Conservation (phyloP, 306 rosid genomes). For the Cucumis melo region DNA sequence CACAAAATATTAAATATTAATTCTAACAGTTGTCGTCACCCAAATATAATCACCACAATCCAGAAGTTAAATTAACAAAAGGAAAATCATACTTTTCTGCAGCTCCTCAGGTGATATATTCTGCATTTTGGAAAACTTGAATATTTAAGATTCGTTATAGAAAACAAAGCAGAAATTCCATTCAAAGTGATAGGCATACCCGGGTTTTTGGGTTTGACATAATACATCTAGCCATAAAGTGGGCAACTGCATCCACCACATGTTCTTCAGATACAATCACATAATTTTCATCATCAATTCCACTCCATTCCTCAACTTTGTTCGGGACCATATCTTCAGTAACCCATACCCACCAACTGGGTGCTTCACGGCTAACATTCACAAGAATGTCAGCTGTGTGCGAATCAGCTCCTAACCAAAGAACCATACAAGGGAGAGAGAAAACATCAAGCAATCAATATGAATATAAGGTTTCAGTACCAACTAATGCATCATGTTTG, state of each 20-base stretch:
- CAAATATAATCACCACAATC: background rate
- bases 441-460: background rate
- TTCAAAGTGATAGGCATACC: constrained; percentile 19
- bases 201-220: constrained; percentile 71
- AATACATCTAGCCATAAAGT: constrained; percentile 82
- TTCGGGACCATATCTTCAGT: constrained; percentile 46
- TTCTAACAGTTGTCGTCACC: background rate
- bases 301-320: constrained; percentile 71
- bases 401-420: constrained; percentile 39
- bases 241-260: constrained; percentile 88
- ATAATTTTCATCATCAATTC: constrained; percentile 70
- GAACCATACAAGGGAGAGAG: background rate
- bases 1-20: background rate
- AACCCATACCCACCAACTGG: constrained; percentile 99
- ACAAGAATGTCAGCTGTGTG: constrained; percentile 61
- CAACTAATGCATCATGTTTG: background rate
- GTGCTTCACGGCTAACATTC: constrained; percentile 48
- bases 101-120: constrained; percentile 71
- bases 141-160: constrained; percentile 4
- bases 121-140: constrained; percentile 34
- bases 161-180: background rate
- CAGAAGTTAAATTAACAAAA: background rate
- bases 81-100: constrained; percentile 54
- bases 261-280: constrained; percentile 72
- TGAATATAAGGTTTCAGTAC: background rate